These are phyloP conservation scores for Cutaneotrichosporon dermatis DNA, from an alignment of 1,284 basidiomycete species.

Conservation along the genomic window DNA sequence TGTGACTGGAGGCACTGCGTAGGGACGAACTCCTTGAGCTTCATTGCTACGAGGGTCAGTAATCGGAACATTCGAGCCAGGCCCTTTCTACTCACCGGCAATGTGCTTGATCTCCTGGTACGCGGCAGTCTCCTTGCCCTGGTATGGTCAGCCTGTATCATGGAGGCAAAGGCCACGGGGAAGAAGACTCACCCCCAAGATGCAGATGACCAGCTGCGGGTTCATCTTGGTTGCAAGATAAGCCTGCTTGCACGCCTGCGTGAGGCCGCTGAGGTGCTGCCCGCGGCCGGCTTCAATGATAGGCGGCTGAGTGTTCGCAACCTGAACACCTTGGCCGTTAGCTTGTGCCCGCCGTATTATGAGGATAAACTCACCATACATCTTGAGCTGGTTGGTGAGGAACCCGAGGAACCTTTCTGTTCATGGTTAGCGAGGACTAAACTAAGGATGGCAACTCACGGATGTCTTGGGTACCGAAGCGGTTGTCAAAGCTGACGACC, in stretches of 20 bases:
- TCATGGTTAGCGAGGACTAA: neutral
- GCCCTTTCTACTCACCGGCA: constrained; percentile 20
- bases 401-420: constrained; percentile 27
- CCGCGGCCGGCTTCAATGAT: constrained; percentile 5
- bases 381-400: constrained; percentile 14
- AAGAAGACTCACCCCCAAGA: constrained; percentile 34
- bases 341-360: neutral
- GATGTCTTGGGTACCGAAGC: constrained; percentile 18
- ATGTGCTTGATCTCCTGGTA: constrained; percentile 50
- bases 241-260: constrained; percentile 29
- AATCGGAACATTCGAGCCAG: neutral
- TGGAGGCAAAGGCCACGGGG: neutral
- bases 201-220: constrained; percentile 45
- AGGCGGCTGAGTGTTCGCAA: constrained; percentile 28
- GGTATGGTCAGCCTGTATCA: neutral
- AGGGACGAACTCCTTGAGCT: constrained; percentile 24
- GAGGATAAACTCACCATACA: constrained; percentile 14
- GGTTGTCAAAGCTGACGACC: constrained; percentile 37
- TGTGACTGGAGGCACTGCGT: constrained; percentile 46
- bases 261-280: constrained; percentile 11
- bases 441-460: constrained; percentile 13
- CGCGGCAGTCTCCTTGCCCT: constrained; percentile 38
- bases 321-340: constrained; percentile 19
- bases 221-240: constrained; percentile 30
- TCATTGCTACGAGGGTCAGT: constrained; percentile 2